These are phyloP conservation scores for Tylopilus orsonianus DNA, from an alignment of 1,284 basidiomycete species.

Conservation along the genomic window DNA sequence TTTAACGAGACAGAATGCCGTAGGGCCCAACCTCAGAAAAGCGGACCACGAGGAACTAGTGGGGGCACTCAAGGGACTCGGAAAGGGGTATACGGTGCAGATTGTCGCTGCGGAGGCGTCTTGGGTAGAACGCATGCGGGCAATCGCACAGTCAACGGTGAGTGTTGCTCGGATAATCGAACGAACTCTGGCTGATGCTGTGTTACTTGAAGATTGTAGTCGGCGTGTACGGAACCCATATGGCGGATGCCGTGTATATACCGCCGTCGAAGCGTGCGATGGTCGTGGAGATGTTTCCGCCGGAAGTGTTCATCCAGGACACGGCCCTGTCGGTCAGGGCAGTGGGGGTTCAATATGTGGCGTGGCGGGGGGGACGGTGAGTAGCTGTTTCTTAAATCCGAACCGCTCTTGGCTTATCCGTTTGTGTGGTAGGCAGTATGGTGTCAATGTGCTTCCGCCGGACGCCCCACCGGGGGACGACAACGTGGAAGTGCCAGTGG, in stretches of 20 bases:
- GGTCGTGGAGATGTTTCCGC: conserved; percentile 80
- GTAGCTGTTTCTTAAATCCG: conserved; percentile 14
- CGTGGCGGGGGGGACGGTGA: conserved; percentile 68
- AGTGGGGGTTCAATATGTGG: conserved; percentile 70
- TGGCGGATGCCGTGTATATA: conserved; percentile 76
- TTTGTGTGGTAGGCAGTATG: conserved; percentile 10
- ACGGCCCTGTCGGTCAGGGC: conserved; percentile 62
- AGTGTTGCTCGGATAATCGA: conserved; percentile 30
- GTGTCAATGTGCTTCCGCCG: conserved; percentile 33
- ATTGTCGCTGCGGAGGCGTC: conserved; percentile 53
- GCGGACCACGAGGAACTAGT: conserved; percentile 57
- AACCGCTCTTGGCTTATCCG: not conserved
- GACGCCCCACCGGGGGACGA: conserved; percentile 42
- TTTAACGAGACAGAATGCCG: conserved; percentile 61
- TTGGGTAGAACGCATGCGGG: conserved; percentile 62
- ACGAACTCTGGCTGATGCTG: not conserved
- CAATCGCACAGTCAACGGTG: conserved; percentile 73
- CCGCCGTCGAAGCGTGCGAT: conserved; percentile 54
- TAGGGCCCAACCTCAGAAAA: conserved; percentile 41
- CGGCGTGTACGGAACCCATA: conserved; percentile 69
- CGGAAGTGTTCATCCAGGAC: conserved; percentile 70
- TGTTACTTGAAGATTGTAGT: conserved; percentile 55
- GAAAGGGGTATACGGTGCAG: conserved; percentile 61
- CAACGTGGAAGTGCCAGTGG: conserved; percentile 49
- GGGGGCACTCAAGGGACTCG: conserved; percentile 50